A percentile compares a stretch with the other conserved stretches of the same genome.
Evolutionary conservation across 2,329 filamentous ascomycete species (phyloP).

Genomic region (Balansia obtecta): DNA sequence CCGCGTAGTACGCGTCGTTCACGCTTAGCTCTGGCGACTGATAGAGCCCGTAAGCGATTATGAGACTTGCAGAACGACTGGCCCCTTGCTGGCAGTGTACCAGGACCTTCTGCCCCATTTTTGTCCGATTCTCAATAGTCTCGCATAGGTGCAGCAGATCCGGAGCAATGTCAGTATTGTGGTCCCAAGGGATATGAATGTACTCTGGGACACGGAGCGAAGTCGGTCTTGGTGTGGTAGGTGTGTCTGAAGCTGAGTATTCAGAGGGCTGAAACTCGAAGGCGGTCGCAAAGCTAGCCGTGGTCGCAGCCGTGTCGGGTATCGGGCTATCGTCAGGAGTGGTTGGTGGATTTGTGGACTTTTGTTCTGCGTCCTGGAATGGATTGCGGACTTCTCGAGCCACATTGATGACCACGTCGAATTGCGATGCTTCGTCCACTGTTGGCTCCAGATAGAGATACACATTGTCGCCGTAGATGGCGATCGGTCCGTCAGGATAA

Average conservation of each 20-base stretch:
- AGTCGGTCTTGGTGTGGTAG: slow-evolving; percentile 42
- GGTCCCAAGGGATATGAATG: slow-evolving; percentile 78
- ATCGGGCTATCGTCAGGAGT: slow-evolving; percentile 28
- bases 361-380: slow-evolving; percentile 33
- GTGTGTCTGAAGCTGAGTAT: slow-evolving; percentile 28
- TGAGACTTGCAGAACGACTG: slow-evolving; percentile 72
- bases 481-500: slow-evolving; percentile 71
- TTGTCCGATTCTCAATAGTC: slow-evolving; percentile 59
- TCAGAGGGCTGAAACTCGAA: slow-evolving; percentile 40
- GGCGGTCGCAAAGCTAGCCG: slow-evolving; percentile 46
- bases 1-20: slow-evolving; percentile 71
- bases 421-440: slow-evolving; percentile 61
- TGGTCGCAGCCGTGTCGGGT: slow-evolving; percentile 44
- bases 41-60: slow-evolving; percentile 76
- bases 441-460: slow-evolving; percentile 73
- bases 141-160: slow-evolving; percentile 67
- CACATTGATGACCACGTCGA: slow-evolving; percentile 77
- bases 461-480: slow-evolving; percentile 67
- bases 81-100: slow-evolving; percentile 81
- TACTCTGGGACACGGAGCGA: slow-evolving; percentile 56
- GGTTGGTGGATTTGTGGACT: slow-evolving; percentile 16
- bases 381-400: slow-evolving; percentile 73
- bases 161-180: slow-evolving; percentile 73
- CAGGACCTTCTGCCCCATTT: slow-evolving; percentile 64
- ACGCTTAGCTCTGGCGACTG: slow-evolving; percentile 65